phyloP scores from a whole-genome alignment of 805 yeast species.

The Metschnikowia baotianmanensis region DNA sequence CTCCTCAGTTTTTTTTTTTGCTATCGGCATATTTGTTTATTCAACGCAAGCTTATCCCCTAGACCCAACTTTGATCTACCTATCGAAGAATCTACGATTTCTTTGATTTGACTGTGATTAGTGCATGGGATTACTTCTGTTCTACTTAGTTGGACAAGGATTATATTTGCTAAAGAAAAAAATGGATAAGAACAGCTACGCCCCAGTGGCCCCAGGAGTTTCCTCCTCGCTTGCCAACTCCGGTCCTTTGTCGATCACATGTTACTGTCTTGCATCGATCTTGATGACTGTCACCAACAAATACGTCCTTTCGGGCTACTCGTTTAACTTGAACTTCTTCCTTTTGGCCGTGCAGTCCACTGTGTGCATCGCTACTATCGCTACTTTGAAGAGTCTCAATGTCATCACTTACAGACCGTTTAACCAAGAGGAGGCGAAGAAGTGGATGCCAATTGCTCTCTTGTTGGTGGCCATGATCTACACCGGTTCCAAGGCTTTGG shows the following conservation, averaged over 20 bases:
- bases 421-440: slow-evolving; percentile 84
- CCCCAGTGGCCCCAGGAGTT: slow-evolving; percentile 21
- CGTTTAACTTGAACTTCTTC: slow-evolving; percentile 80
- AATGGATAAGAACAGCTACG: slow-evolving; percentile 36
- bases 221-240: slow-evolving; percentile 45
- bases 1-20: slow-evolving; percentile 1
- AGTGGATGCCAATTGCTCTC: slow-evolving; percentile 93
- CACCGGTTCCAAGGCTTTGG: slow-evolving; percentile 93
- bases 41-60: neutral
- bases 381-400: slow-evolving; percentile 68
- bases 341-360: slow-evolving; percentile 83
- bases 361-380: slow-evolving; percentile 76
- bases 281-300: slow-evolving; percentile 97
- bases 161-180: slow-evolving; percentile 31
- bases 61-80: too few relatives aligned
- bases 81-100: too few relatives aligned
- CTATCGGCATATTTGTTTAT: neutral
- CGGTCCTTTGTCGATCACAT: slow-evolving; percentile 66
- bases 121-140: slow-evolving; percentile 43
- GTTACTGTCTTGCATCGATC: slow-evolving; percentile 92
- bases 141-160: slow-evolving; percentile 37
- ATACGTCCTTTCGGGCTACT: slow-evolving; percentile 76
- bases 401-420: slow-evolving; percentile 84
- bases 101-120: too few relatives aligned
- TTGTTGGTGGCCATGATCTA: slow-evolving; percentile 91